Evolutionary conservation across 2,329 filamentous ascomycete genomes (phyloP), one percentile per base, ranked within the genome.

Genomic region (Phoma herbarum): DNA sequence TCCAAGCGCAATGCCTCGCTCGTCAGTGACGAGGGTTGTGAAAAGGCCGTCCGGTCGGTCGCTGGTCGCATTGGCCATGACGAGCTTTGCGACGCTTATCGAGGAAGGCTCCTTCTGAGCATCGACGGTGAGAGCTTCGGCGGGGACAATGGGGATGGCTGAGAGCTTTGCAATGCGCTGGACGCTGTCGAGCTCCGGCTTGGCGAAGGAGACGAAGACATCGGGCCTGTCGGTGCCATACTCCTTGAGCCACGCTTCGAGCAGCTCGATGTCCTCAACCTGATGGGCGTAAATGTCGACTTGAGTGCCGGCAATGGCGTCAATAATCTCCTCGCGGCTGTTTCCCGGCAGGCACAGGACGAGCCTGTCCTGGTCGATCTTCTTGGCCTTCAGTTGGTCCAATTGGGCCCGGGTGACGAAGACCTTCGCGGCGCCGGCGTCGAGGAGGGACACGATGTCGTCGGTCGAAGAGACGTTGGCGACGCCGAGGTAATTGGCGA

Each of bases 21-120:
- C 92, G 74, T 99, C 92, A 1, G 91, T 93, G 8, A 99, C 95
- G 4, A 97, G 86, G 0, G 95, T 99, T 1, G 95, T 90, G 66
- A 96, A 87, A 9, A 99, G 84, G 9, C 90, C 90, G 73, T 97
- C 96, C 4, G 87, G 78, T 63, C 93, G 86, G 77, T 99, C 95
- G 37, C 91, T 92, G 62, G 85, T 89, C 78, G 93, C 93, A 63
- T 88, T 88, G 2, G 86, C 84, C 49, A 92, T 85, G 61, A 98
- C 83, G 28, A 97, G 79, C 69, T 86, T 87, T 12, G 88, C 84
- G 6, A 91, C 85, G 35, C 88, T 88, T 25, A 97, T 80, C 49
- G 84, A 75, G 42, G 83, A 80, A 11, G 84, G 75, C 48, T 89
- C 84, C 42, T 86, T 82, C 68, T 87, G 86, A 2, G 75, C 61